These are phyloP conservation scores for Trichoderma pleuroti DNA, from an alignment of 2,329 filamentous ascomycete species.

Conservation along the genomic window DNA sequence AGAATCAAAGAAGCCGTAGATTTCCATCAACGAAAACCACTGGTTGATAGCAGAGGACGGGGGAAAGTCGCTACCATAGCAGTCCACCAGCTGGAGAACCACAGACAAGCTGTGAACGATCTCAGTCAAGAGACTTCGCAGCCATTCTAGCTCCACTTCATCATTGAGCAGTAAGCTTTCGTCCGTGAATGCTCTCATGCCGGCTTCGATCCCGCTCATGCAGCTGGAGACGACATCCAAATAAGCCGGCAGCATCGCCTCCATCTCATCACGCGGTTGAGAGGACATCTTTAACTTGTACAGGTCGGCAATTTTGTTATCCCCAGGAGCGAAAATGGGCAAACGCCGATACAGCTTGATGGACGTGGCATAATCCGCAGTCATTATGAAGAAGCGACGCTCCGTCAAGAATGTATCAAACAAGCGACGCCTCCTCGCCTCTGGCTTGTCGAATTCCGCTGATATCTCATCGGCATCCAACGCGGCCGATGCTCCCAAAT, in stretches of 20 bases:
- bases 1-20: conserved; percentile 65
- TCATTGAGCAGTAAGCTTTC: conserved; percentile 48
- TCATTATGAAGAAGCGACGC: conserved; percentile 63
- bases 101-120: conserved; percentile 70
- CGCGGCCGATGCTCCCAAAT: conserved; percentile 45
- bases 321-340: conserved; percentile 32
- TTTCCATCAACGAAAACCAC: conserved; percentile 73
- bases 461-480: conserved; percentile 54
- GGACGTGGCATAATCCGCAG: conserved; percentile 54
- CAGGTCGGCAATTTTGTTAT: conserved; percentile 29
- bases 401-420: conserved; percentile 70
- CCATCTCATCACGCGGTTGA: conserved; percentile 37
- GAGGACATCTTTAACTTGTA: conserved; percentile 30
- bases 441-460: conserved; percentile 58
- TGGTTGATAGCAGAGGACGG: conserved; percentile 56
- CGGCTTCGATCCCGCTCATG: conserved; percentile 48
- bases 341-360: conserved; percentile 43
- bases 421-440: conserved; percentile 63
- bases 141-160: conserved; percentile 57
- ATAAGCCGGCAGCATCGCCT: conserved; percentile 47
- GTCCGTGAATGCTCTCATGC: conserved; percentile 50
- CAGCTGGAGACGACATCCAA: conserved; percentile 45
- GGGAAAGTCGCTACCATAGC: conserved; percentile 52
- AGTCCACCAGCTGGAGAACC: conserved; percentile 67
- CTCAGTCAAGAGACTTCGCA: conserved; percentile 63